Conservation (phyloP, 2,329 filamentous ascomycete species). For the Ophioceras dolichostomum region DNA sequence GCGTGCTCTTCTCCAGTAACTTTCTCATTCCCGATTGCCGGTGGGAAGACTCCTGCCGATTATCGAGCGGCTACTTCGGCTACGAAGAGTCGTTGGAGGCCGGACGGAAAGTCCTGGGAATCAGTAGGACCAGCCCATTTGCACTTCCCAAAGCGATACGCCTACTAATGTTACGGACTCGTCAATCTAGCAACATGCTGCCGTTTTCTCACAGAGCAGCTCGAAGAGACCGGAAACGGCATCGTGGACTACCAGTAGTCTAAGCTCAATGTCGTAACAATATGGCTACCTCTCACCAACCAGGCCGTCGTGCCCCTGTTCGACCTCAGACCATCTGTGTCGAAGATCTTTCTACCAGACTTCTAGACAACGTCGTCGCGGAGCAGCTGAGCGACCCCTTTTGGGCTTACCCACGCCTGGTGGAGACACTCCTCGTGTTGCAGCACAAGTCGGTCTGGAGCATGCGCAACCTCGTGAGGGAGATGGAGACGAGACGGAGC, state of each 20-base stretch:
- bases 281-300: neutral
- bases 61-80: slow-evolving; percentile 27
- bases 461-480: slow-evolving; percentile 21
- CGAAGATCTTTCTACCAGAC: neutral
- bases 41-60: slow-evolving; percentile 20
- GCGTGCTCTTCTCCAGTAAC: slow-evolving; percentile 9
- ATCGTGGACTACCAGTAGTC: neutral
- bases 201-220: neutral
- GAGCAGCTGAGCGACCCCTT: slow-evolving; percentile 16
- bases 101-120: neutral
- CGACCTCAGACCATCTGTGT: neutral
- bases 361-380: neutral
- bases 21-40: slow-evolving; percentile 19
- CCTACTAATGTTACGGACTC: no score
- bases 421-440: slow-evolving; percentile 16
- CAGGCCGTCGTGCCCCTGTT: neutral
- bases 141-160: no score
- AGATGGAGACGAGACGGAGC: slow-evolving; percentile 2
- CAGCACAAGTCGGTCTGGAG: slow-evolving; percentile 26
- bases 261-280: neutral
- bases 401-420: slow-evolving; percentile 20
- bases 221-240: neutral
- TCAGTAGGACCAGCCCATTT: neutral
- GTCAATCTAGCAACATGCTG: neutral
- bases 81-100: slow-evolving; percentile 11